A percentile compares a stretch with the other conserved stretches of the same genome.
Conservation (phyloP, 495 filamentous ascomycete genomes). For the Aspergillus sparsus region DNA sequence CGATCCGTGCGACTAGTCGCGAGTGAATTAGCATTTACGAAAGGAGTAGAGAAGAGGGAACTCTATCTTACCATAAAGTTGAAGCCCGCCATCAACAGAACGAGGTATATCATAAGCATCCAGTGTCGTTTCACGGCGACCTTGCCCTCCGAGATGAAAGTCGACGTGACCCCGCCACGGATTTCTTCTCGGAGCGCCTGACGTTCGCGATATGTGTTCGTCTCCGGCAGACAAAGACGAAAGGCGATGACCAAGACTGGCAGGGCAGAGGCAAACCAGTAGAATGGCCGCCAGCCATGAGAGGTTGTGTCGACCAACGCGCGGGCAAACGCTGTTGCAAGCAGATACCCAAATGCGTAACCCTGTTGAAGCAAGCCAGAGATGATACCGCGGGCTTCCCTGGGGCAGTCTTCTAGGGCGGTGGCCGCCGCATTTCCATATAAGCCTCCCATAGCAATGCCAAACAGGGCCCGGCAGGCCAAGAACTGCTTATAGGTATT, state of each 20-base stretch:
- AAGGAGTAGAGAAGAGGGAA: background rate
- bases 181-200: slow-evolving; percentile 57
- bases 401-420: slow-evolving; percentile 80
- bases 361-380: slow-evolving; percentile 86
- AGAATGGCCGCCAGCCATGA: slow-evolving; percentile 79
- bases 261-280: slow-evolving; percentile 81
- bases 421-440: slow-evolving; percentile 88
- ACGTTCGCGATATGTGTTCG: slow-evolving; percentile 63
- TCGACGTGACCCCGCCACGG: slow-evolving; percentile 51
- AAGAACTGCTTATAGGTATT: slow-evolving; percentile 77
- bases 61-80: slow-evolving; percentile 67
- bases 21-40: slow-evolving; percentile 1
- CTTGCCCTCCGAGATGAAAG: slow-evolving; percentile 74
- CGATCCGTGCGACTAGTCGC: slow-evolving; percentile 71
- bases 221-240: slow-evolving; percentile 77
- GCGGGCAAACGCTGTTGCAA: slow-evolving; percentile 75
- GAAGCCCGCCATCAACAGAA: slow-evolving; percentile 86
- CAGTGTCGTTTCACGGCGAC: slow-evolving; percentile 76
- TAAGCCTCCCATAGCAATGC: slow-evolving; percentile 84
- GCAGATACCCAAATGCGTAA: slow-evolving; percentile 84
- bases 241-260: slow-evolving; percentile 80
- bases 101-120: slow-evolving; percentile 75
- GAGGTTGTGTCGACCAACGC: slow-evolving; percentile 70
- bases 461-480: slow-evolving; percentile 80
- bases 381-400: slow-evolving; percentile 70